phyloP scores from a whole-genome alignment of 2,329 filamentous ascomycete genomes.

The Elsinoe fawcettii region DNA sequence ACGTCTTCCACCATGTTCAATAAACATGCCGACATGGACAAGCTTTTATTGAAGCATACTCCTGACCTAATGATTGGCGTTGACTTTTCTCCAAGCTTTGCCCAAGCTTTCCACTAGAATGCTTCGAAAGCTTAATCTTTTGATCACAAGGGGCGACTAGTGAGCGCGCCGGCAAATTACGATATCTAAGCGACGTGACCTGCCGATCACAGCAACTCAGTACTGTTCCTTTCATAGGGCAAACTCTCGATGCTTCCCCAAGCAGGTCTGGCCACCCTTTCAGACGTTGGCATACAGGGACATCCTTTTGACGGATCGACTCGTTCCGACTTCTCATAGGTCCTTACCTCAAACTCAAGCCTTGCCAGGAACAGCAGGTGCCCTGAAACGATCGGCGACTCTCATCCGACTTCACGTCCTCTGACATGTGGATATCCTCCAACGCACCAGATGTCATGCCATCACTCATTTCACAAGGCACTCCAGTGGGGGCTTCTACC shows the following conservation, averaged over 20 bases:
- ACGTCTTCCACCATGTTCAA: neutral
- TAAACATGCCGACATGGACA: slow-evolving; percentile 4
- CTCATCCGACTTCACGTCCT: neutral
- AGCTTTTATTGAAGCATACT: slow-evolving; percentile 9
- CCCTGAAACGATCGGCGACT: slow-evolving; percentile 7
- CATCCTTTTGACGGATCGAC: slow-evolving; percentile 3
- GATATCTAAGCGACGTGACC: slow-evolving; percentile 15
- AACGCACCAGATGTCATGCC: neutral
- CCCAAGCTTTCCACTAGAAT: slow-evolving; percentile 3
- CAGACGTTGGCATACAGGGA: neutral
- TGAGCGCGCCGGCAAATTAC: neutral
- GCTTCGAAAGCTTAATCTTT: slow-evolving; percentile 14
- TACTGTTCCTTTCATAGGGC: neutral
- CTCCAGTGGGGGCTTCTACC: slow-evolving; percentile 1
- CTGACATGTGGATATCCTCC: neutral
- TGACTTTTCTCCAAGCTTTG: neutral
- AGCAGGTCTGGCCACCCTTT: neutral
- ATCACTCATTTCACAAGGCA: neutral
- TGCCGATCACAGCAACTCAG: slow-evolving; percentile 7
- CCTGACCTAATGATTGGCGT: neutral
- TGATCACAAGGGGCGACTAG: slow-evolving; percentile 16
- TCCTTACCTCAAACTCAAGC: slow-evolving; percentile 8
- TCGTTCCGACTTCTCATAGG: slow-evolving; percentile 15
- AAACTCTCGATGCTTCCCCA: neutral
- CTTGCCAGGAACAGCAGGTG: slow-evolving; percentile 14